Conservation (phyloP, 495 filamentous ascomycete genomes). For the Xylaria flabelliformis region DNA sequence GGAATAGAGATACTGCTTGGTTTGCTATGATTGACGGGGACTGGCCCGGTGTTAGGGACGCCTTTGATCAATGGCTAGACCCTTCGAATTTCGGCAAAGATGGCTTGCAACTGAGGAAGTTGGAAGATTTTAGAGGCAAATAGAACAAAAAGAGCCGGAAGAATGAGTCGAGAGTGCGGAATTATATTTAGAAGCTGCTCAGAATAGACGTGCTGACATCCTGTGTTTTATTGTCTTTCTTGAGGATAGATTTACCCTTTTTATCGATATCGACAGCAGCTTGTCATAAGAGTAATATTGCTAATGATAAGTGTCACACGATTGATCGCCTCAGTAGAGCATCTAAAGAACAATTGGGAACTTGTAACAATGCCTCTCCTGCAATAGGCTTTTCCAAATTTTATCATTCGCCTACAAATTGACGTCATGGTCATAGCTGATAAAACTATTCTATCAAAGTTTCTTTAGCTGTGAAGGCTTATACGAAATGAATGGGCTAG, state of each 20-base stretch:
- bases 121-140: slow-evolving; percentile 39
- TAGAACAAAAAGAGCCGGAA: neutral
- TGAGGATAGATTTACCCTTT: neutral
- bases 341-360: neutral
- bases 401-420: neutral
- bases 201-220: neutral
- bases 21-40: slow-evolving; percentile 58
- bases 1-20: slow-evolving; percentile 63
- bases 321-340: neutral
- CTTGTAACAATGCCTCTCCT: neutral
- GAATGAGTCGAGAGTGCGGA: neutral
- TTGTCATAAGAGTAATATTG: neutral
- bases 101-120: slow-evolving; percentile 49
- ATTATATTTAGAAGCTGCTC: neutral
- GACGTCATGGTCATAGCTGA: neutral
- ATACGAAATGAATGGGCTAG: neutral
- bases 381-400: neutral
- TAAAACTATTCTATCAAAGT: neutral
- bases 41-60: slow-evolving; percentile 51
- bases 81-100: slow-evolving; percentile 55
- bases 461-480: neutral
- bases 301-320: neutral
- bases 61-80: slow-evolving; percentile 56
- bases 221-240: neutral
- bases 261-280: neutral